Percentiles rank a stretch among this genome's conserved stretches.
Conservation (phyloP, 192 early-diverging fungal genomes). For the Backusella tarrabulga region DNA sequence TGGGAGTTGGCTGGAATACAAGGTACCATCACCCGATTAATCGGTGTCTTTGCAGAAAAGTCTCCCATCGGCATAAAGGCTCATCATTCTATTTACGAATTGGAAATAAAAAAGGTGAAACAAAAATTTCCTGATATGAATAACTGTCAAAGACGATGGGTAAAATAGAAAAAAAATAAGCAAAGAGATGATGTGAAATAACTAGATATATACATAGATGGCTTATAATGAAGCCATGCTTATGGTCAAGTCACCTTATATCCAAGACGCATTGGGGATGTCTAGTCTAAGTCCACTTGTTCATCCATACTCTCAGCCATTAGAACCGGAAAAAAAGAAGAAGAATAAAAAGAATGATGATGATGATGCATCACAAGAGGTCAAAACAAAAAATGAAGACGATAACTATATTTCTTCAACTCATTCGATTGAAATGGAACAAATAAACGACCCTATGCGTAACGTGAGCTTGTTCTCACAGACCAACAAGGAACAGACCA, state of each 20-base stretch:
- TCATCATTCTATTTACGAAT: slow-evolving; percentile 1
- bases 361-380: background rate
- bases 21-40: background rate
- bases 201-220: background rate
- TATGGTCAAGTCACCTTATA: background rate
- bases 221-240: background rate
- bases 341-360: background rate
- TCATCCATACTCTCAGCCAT: background rate
- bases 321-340: background rate
- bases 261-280: background rate
- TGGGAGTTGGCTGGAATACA: slow-evolving; percentile 7
- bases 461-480: background rate
- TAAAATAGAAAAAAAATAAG: background rate
- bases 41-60: slow-evolving; percentile 4
- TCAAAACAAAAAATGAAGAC: background rate
- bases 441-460: background rate
- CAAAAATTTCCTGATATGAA: background rate
- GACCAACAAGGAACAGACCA: background rate
- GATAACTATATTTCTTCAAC: background rate
- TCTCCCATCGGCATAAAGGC: background rate
- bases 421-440: background rate
- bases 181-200: background rate
- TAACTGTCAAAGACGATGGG: slow-evolving; percentile 11
- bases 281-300: slow-evolving; percentile 7
- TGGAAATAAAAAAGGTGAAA: background rate